Percentiles rank a stretch among this genome's conserved stretches.
phyloP scores from a whole-genome alignment of 768 basidiomycete species.

The Mycena vulgaris region DNA sequence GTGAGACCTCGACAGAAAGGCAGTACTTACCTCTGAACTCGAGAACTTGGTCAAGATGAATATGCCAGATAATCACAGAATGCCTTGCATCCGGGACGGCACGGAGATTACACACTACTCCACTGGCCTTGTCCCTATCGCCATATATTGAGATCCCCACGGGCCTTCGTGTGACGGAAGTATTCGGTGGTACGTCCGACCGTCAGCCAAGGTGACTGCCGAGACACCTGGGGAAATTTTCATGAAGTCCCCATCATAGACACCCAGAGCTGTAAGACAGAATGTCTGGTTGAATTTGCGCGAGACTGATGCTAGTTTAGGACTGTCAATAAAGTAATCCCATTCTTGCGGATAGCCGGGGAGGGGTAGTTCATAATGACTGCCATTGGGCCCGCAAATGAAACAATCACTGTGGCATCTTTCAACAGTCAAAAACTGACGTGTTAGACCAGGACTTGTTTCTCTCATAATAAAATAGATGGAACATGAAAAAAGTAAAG shows the following conservation, averaged over 20 bases:
- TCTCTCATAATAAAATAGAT: not conserved
- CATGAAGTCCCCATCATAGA: not conserved
- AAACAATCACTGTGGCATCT: not conserved
- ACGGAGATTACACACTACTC: not conserved
- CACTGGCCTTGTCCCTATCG: constrained; percentile 2
- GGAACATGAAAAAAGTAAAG: not conserved
- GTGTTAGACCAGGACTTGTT: constrained; percentile 1
- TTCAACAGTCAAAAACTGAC: not conserved
- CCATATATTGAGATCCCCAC: too few species aligned
- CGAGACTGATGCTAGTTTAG: not conserved
- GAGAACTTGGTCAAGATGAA: not conserved
- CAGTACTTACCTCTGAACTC: not conserved
- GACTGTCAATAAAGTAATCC: not conserved
- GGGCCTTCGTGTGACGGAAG: not conserved
- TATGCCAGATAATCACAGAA: not conserved
- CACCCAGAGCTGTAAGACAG: not conserved
- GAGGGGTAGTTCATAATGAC: too few species aligned
- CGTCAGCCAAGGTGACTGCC: not conserved
- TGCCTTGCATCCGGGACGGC: constrained; percentile 1
- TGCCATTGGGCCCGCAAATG: too few species aligned
- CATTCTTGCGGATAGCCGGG: not conserved
- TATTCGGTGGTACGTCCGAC: not conserved
- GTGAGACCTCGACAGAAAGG: not conserved
- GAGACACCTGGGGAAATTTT: not conserved
- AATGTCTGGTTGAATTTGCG: not conserved